Base-by-base conservation (phyloP, 2,329 filamentous ascomycete genomes). In the Gnomoniopsis sp. region DNA sequence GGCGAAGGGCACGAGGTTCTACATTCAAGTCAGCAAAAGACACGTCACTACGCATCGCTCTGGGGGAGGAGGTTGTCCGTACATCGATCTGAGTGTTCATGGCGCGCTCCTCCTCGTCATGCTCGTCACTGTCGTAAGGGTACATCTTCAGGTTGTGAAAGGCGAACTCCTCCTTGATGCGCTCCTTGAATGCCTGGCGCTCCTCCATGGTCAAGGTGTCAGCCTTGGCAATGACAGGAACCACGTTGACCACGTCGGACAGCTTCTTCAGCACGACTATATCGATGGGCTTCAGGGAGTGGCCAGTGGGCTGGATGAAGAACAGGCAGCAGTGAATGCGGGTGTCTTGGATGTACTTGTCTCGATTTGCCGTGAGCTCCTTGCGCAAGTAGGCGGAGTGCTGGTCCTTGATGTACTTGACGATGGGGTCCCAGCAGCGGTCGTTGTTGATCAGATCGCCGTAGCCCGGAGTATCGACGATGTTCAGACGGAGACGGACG, bases 121-220 rank as follows among this genome's bases (percentile, higher is more conserved):
- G 89, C 83, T 99, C 95, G 70, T 99, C 95, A 74, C 97, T 98
- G 77, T 99, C 95, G 76, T 99, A 99, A 62, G 95, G 95, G 83
- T 96, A 99, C 95, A 99, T 99, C 84, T 96, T 93, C 72, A 99
- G 86, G 84, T 98, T 98, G 86, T 99, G 95, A 89, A 99, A 99
- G 60, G 90, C 82, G 75, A 99, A 99, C 77, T 99, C 95, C 83
- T 98, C 95, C 89, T 96, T 97, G 83, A 99, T 99, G 75, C 89
- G 87, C 81, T 97, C 91, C 87, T 99, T 99, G 87, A 99, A 99
- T 52, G 89, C 90, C 73, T 87, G 87, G 68, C 95, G 89, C 85
- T 99, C 95, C 77, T 99, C 93, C 36, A 97, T 83, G 15, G 95
- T 99, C 71, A 99, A 81, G 55, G 92, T 95, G 75, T 99, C 95